Base-by-base conservation (phyloP, 495 filamentous ascomycete species). In the Darksidea phi region DNA sequence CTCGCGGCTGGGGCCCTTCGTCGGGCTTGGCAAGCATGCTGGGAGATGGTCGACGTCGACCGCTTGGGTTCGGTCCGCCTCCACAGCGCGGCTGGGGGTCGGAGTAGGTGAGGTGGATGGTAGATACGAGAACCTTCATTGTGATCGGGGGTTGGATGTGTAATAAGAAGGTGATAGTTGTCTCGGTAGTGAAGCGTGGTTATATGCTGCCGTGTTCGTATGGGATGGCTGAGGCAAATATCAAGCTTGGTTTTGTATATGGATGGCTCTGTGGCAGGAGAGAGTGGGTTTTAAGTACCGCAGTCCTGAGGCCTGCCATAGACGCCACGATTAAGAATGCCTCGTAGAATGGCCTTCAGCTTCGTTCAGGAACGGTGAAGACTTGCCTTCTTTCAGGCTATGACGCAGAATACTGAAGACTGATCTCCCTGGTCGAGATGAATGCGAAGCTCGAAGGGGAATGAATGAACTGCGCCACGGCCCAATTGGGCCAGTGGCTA, bases 11-110 rank as follows among this genome's bases (percentile, higher is more conserved):
- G 1, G 54, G 24, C 11, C 56, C 61, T 8, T 56, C 42, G 32
- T 32, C 43, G 18, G n/a, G 32, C 17, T n/a, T 46, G 43, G 37
- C 45, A 7, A 12, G 25, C 56, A 59, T 55, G 10, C 6, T 25
- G n/a, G 53, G 28, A 20, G 58, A 36, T n/a, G 59, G 13, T 54
- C 24, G 10, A 21, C 21, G 21, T 50, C 21, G 17, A 37, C 15
- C 15, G 5, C 57, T 47, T 18, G 46, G 50, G 49, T 59, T 53
- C 0, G 55, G 66, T 24, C 55, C 56, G 2, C 66, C 61, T 1
- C 66, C 66, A 50, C 61, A 55, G 12, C 61, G 18, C 12, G 64
- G 64, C 26, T 62, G 49, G n/a, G 52, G 58, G 26, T 54, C 52
- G 13, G 37, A n/a, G 45, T 20, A 10, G 38, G 15, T 7, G 42